Evolutionary conservation across 2,329 filamentous ascomycete species (phyloP), one percentile per base, ranked within the genome.

Genomic region (Thermoascus crustaceus): DNA sequence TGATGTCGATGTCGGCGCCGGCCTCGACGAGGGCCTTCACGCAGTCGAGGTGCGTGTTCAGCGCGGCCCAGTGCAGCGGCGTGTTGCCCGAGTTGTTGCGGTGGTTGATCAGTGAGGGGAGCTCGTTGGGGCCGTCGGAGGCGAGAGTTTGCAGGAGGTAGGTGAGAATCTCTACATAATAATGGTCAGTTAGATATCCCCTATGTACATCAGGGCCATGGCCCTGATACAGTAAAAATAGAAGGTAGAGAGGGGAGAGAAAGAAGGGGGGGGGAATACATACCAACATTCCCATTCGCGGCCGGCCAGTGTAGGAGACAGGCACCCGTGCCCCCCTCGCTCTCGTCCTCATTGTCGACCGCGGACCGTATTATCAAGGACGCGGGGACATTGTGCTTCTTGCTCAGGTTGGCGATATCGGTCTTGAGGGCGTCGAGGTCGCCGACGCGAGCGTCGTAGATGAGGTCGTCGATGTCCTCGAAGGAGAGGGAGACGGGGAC

Each of bases 21-120:
- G 77, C 69, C 29, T 79, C 77, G 2, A 94, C 70, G 8, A 98
- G 72, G 1, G 78, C 64, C 66, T 88, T 84, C 5, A 94, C 85
- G 3, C 79, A 76, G 4, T 80, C 75, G 3, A 96, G 67, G 52
- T 95, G 88, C 1, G 88, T 88, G 36, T 93, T 91, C 37, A 95
- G 67, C 0, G 86, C 84, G 0, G 89, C 89, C 88, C 88, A 96
- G 64, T 98, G 91, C 39, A 98, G 69, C 0, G 86, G 76, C 1
- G 89, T 95, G 66, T 95, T 96, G 29, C 87, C 88, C 30, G 83
- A 81, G 42, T 78, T 69, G 54, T 98, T 98, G 42, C 75, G 70
- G 58, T 67, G 60, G 55, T 69, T 63, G 32, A 69, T 35, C 3
- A 67, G 49, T 4, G 52, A 42, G 5, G 43, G 39, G 27, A 49